Base-by-base conservation (phyloP, 2,329 filamentous ascomycete genomes). In the Penicillium sp. region DNA sequence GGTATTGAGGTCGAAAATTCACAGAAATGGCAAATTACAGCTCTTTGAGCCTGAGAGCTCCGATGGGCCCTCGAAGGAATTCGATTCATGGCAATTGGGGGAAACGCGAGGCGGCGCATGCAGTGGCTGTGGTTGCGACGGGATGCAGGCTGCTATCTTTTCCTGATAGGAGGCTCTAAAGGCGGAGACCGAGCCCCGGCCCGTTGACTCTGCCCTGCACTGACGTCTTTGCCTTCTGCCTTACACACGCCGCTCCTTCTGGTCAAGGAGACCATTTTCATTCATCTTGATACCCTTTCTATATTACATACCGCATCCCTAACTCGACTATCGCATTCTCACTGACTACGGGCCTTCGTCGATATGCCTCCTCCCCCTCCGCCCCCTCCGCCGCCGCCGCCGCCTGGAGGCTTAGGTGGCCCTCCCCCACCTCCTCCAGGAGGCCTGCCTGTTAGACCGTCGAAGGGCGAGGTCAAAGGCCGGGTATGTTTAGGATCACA, bases 361-460 rank as follows among this genome's bases (percentile, higher is more conserved):
- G 73, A 60, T 55, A 79, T 79, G 75, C 78, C 80, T 69, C 77
- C 80, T 70, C 85, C 85, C 55, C 84, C 87, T 51, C 88, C 89
- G 57, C 89, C 90, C 2, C 89, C 90, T 11, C 90, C 51, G 6
- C 89, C 89, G 1, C 90, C 90, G 37, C 90, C 88, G 43, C 86
- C 88, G 57, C 80, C 82, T 70, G 85, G 85, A 59, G 82, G 81
- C 37, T 75, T 79, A 65, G 81, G 81, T 70, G 87, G 85, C 72
- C 83, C 83, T 67, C 88, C 89, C 52, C 90, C 89, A 25, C 88
- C 88, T 51, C 76, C 80, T 52, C 73, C 75, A 64, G 74, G 70
- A n/a, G 51, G 67, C 57, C 68, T 89, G 38, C 85, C 89, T 45
- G 74, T 81, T 28, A 83, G 84, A 68, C 86, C 89, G 42, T 78